Conservation (phyloP, 495 filamentous ascomycete genomes). For the Parathielavia appendiculata region DNA sequence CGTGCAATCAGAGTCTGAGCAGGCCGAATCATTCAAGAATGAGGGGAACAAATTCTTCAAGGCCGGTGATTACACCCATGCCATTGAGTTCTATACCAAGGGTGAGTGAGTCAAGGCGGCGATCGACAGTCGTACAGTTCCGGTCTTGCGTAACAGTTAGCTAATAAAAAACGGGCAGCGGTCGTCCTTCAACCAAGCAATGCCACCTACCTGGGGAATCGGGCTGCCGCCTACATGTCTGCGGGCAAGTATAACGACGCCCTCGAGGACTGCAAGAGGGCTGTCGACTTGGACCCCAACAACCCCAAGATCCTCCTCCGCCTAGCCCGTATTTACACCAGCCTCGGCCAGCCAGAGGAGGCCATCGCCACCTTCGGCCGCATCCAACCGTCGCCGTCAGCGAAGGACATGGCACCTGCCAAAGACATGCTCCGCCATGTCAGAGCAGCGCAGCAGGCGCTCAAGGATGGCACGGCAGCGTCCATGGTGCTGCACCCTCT, state of each 20-base stretch:
- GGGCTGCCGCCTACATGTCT: constrained; percentile 88
- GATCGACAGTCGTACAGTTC: not conserved
- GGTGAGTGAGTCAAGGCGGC: constrained; percentile 46
- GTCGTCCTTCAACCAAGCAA: constrained; percentile 73
- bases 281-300: constrained; percentile 72
- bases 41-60: constrained; percentile 96
- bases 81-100: constrained; percentile 90
- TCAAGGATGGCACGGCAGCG: constrained; percentile 65
- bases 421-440: constrained; percentile 80
- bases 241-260: constrained; percentile 71
- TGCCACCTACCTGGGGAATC: constrained; percentile 89
- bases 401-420: constrained; percentile 74
- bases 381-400: constrained; percentile 69
- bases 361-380: constrained; percentile 71
- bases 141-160: constrained; percentile 1
- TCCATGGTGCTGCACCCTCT: constrained; percentile 91
- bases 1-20: constrained; percentile 51
- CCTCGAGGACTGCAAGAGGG: constrained; percentile 74
- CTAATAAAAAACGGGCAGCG: constrained; percentile 48
- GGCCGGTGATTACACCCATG: constrained; percentile 74
- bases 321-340: constrained; percentile 81
- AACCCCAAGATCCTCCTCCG: constrained; percentile 85
- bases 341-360: constrained; percentile 75
- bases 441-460: constrained; percentile 68
- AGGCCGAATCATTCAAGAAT: constrained; percentile 86